Evolutionary conservation across 441 rosid species (phyloP).

Genomic region (Mallotus japonicus): DNA sequence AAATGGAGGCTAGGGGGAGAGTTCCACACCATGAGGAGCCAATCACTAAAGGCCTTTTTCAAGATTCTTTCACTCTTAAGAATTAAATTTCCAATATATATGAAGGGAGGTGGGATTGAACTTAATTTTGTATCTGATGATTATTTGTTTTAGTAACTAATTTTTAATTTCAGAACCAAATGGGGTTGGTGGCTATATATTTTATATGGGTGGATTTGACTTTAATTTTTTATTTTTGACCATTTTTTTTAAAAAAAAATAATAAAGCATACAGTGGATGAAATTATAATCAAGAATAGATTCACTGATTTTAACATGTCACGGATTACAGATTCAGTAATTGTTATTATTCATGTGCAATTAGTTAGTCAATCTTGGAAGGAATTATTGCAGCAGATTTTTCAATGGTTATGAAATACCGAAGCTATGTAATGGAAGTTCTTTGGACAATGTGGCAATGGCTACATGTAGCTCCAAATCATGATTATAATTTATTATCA

Average conservation of each 20-base stretch:
- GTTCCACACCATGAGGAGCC: conserved; percentile 32
- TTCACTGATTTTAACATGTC: too few relatives aligned
- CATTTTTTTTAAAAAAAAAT: not conserved
- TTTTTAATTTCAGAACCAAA: conserved; percentile 5
- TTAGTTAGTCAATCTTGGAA: too few relatives aligned
- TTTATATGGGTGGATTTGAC: conserved; percentile 10
- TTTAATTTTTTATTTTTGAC: conserved; percentile 1
- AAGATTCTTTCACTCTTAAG: conserved; percentile 9
- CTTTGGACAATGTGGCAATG: too few relatives aligned
- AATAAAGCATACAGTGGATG: not conserved
- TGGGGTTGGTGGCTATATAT: conserved; percentile 6
- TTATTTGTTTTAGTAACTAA: conserved; percentile 16
- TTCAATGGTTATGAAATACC: too few relatives aligned
- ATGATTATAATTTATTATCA: too few relatives aligned
- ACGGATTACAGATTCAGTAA: too few relatives aligned
- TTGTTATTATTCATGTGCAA: too few relatives aligned
- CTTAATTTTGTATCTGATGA: conserved; percentile 5
- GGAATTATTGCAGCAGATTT: too few relatives aligned
- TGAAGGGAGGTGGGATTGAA: conserved; percentile 1
- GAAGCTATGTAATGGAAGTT: too few relatives aligned
- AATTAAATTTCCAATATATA: not conserved
- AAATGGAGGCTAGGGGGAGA: conserved; percentile 13
- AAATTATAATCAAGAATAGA: not conserved
- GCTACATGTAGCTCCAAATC: too few relatives aligned
- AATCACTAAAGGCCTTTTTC: conserved; percentile 3